Evolutionary conservation across 1,139 yeast genomes (phyloP).

Genomic region (Yamadazyma dendronema): DNA sequence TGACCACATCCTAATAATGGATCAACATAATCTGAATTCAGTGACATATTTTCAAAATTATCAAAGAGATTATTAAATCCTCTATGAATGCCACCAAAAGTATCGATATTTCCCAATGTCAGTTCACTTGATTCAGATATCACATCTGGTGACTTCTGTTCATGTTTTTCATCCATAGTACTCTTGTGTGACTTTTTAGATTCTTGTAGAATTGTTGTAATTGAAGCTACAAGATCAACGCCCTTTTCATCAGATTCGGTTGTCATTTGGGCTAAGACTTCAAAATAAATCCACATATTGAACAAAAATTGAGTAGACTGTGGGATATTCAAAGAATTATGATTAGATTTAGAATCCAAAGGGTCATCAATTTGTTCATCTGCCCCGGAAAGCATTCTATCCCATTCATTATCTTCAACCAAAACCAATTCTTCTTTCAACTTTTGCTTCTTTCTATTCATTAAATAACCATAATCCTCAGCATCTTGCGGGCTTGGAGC

Average conservation of each 20-base stretch:
- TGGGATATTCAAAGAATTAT: constrained; percentile 25
- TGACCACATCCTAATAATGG: constrained; percentile 69
- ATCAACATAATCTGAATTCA: constrained; percentile 46
- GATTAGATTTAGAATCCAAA: not conserved
- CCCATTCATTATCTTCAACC: constrained; percentile 37
- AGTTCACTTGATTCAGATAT: constrained; percentile 27
- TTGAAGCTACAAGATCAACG: constrained; percentile 41
- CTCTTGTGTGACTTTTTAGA: constrained; percentile 12
- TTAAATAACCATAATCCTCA: constrained; percentile 14
- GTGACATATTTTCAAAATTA: constrained; percentile 28
- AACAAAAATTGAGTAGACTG: constrained; percentile 52
- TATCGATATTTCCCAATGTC: constrained; percentile 15
- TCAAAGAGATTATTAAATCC: constrained; percentile 27
- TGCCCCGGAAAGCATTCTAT: constrained; percentile 22
- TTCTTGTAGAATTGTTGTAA: constrained; percentile 28
- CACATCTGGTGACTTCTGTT: constrained; percentile 20
- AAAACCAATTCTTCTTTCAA: constrained; percentile 29
- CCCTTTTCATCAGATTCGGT: constrained; percentile 50
- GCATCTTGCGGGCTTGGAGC: constrained; percentile 12
- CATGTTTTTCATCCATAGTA: constrained; percentile 8
- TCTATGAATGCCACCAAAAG: constrained; percentile 11
- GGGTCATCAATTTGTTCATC: constrained; percentile 7
- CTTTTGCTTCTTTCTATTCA: constrained; percentile 15
- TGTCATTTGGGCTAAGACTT: constrained; percentile 64
- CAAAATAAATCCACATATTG: constrained; percentile 65